Evolutionary conservation across 2,329 filamentous ascomycete species (phyloP), one percentile per base, ranked within the genome.

Genomic region (Monilinia laxa): DNA sequence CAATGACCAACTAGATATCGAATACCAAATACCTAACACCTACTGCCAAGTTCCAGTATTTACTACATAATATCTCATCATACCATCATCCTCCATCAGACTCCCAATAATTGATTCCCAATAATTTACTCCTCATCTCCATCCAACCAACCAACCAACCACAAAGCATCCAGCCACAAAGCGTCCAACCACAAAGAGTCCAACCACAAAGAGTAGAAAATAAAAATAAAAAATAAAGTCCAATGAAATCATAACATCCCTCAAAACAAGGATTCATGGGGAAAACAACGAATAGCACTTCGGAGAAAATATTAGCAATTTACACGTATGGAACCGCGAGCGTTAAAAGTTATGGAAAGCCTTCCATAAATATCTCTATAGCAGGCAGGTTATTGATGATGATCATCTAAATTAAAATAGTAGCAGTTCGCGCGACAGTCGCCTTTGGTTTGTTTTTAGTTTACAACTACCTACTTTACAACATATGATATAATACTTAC

Each of bases 141-240:
- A 58, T 35, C 38, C 38, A 58, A 57, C 14, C 55, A 59, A 16
- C n/a, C n/a, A n/a, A n/a, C n/a, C n/a, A n/a, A n/a, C n/a, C n/a
- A n/a, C n/a, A n/a, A n/a, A n/a, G n/a, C n/a, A n/a, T n/a, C n/a
- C n/a, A n/a, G n/a, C n/a, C n/a, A n/a, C n/a, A n/a, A n/a, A n/a
- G n/a, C n/a, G n/a, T n/a, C n/a, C n/a, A n/a, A n/a, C n/a, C n/a
- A n/a, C n/a, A n/a, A n/a, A n/a, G n/a, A n/a, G n/a, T n/a, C 14
- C 55, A 59, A 16, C 56, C 56, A 47, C 40, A 47, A 14, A 59
- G 11, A 31, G 25, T n/a, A 59, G 25, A 6, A 47, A 14, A 16
- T 1, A 9, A 20, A 14, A n/a, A n/a, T n/a, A n/a, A 20, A 11
- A 11, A 49, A 49, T 3, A 12, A 31, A 4, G 20, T 31, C 56